Evolutionary conservation across 192 early-diverging fungal genomes (phyloP).

Genomic region (Rhizophagus clarus): DNA sequence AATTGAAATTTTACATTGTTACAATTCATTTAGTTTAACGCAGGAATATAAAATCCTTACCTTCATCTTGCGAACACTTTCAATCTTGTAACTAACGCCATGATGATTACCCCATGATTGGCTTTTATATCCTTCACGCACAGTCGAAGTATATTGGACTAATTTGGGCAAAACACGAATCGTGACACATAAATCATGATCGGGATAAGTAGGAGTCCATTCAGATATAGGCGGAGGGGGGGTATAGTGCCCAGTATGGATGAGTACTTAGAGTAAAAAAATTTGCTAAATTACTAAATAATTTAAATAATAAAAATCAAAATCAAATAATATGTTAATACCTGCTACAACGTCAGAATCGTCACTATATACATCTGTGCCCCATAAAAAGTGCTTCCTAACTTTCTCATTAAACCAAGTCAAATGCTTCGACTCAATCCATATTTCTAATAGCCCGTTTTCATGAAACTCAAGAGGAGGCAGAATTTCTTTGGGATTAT

Average conservation of each 20-base stretch:
- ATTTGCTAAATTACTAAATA: not conserved
- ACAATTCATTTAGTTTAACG: too few species aligned
- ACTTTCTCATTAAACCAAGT: slow-evolving; percentile 67
- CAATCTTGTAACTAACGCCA: slow-evolving; percentile 71
- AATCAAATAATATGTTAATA: slow-evolving; percentile 39
- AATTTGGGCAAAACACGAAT: slow-evolving; percentile 74
- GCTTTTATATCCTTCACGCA: slow-evolving; percentile 57
- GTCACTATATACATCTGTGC: slow-evolving; percentile 83
- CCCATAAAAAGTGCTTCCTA: slow-evolving; percentile 70
- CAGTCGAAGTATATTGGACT: slow-evolving; percentile 64
- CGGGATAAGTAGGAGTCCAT: slow-evolving; percentile 42
- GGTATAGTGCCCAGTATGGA: slow-evolving; percentile 43
- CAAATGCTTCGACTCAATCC: slow-evolving; percentile 64
- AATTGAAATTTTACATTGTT: not conserved
- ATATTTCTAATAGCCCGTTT: slow-evolving; percentile 65
- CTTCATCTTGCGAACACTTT: slow-evolving; percentile 55
- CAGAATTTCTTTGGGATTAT: slow-evolving; percentile 47
- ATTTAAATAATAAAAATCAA: not conserved
- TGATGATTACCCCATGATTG: slow-evolving; percentile 75
- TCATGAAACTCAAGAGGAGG: slow-evolving; percentile 51
- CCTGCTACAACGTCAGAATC: slow-evolving; percentile 84
- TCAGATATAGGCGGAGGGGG: slow-evolving; percentile 28
- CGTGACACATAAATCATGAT: slow-evolving; percentile 69
- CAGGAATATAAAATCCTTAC: slow-evolving; percentile 26
- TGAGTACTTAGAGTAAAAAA: slow-evolving; percentile 46